Percentiles rank a stretch among this genome's conserved stretches.
phyloP scores from a whole-genome alignment of 2,329 filamentous ascomycete species.

The Fusarium sp. region DNA sequence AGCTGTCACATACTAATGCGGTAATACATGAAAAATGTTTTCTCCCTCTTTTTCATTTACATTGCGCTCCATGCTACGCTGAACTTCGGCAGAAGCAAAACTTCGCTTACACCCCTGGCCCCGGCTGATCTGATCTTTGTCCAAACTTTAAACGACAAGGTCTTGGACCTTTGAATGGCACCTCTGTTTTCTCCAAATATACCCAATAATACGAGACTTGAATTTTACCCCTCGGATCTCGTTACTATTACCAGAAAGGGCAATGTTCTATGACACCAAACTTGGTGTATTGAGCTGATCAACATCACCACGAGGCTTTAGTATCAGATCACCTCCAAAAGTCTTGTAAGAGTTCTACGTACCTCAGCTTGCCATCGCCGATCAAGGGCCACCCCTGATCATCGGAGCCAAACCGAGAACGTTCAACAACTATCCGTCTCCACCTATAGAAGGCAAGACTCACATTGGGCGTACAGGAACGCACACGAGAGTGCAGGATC shows the following conservation, averaged over 20 bases:
- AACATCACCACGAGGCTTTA: background rate
- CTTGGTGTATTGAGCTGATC: background rate
- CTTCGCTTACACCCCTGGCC: slow-evolving; percentile 28
- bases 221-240: slow-evolving; percentile 1
- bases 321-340: background rate
- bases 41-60: background rate
- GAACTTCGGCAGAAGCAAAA: slow-evolving; percentile 23
- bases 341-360: background rate
- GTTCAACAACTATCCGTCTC: slow-evolving; percentile 7
- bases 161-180: slow-evolving; percentile 1
- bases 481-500: background rate
- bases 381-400: slow-evolving; percentile 30
- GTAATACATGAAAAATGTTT: background rate
- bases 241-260: background rate
- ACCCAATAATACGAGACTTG: background rate
- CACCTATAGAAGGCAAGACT: slow-evolving; percentile 10
- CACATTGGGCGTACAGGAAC: background rate
- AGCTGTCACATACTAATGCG: slow-evolving; percentile 20
- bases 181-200: background rate
- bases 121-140: slow-evolving; percentile 36
- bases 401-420: slow-evolving; percentile 27
- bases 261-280: background rate
- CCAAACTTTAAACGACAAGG: slow-evolving; percentile 30
- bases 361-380: slow-evolving; percentile 25
- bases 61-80: background rate